phyloP scores from a whole-genome alignment of 1,284 basidiomycete genomes.

The Mycosarcoma maydis region DNA sequence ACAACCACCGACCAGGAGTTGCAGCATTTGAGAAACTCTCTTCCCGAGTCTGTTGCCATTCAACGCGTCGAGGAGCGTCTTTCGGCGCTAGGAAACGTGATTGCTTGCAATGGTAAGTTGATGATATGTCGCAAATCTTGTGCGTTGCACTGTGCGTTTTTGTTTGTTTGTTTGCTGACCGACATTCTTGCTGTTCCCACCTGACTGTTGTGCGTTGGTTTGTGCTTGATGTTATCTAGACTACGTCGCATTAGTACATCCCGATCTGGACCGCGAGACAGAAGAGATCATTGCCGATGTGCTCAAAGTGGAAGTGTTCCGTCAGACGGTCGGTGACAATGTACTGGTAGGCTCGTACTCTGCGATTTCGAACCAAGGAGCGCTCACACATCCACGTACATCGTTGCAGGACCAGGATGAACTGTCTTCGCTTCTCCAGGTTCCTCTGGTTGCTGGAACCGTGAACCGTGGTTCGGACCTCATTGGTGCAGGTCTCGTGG shows the following conservation, averaged over 20 bases:
- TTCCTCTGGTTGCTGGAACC: constrained; percentile 95
- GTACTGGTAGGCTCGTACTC: constrained; percentile 96
- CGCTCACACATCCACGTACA: constrained; percentile 96
- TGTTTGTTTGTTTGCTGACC: too few species aligned
- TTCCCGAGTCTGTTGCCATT: constrained; percentile 89
- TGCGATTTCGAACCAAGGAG: constrained; percentile 93
- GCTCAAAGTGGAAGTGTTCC: constrained; percentile 97
- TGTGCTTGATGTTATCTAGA: constrained; percentile 21
- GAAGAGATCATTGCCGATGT: constrained; percentile 99
- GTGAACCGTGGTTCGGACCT: constrained; percentile 98
- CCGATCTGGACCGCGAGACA: constrained; percentile 96
- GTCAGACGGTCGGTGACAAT: constrained; percentile 96
- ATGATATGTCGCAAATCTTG: too few species aligned
- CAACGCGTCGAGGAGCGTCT: constrained; percentile 96
- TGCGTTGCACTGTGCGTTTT: too few species aligned
- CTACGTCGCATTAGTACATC: constrained; percentile 69
- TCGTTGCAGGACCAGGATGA: constrained; percentile 98
- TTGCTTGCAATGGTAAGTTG: constrained; percentile 87
- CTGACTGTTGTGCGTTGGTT: too few species aligned
- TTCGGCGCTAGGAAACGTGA: constrained; percentile 96
- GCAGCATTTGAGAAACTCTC: constrained; percentile 95
- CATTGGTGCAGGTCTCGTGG: constrained; percentile 94
- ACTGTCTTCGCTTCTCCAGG: constrained; percentile 89
- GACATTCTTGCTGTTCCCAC: too few species aligned
- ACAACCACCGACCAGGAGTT: constrained; percentile 98